These are phyloP conservation scores for Meyerozyma elateridarum DNA, from an alignment of 1,139 yeast species.

Conservation along the genomic window DNA sequence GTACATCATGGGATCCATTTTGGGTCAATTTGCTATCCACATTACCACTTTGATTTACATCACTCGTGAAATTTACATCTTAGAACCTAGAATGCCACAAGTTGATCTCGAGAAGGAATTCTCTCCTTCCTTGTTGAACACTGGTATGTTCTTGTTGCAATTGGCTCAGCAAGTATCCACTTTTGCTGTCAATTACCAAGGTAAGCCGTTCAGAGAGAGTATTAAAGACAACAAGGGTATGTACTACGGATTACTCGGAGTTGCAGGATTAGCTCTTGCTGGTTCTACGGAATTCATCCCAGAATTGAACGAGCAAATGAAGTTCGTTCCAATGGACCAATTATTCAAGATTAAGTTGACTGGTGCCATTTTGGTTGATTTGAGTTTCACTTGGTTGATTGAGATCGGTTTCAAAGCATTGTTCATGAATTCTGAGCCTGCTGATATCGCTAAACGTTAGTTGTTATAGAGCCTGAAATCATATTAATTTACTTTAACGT, in stretches of 20 bases:
- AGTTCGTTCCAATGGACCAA: conserved; percentile 79
- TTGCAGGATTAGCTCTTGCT: conserved; percentile 79
- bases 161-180: conserved; percentile 96
- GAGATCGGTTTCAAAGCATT: conserved; percentile 74
- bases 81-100: conserved; percentile 89
- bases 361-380: conserved; percentile 66
- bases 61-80: conserved; percentile 72
- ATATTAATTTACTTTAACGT: conserved; percentile 4
- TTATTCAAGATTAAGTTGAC: conserved; percentile 79
- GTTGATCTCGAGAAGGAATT: conserved; percentile 88
- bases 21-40: conserved; percentile 95
- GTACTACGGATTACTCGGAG: conserved; percentile 94
- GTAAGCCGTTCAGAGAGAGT: conserved; percentile 93
- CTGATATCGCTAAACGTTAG: conserved; percentile 73
- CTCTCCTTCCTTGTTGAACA: conserved; percentile 83
- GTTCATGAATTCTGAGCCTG: conserved; percentile 88
- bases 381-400: conserved; percentile 72
- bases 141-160: conserved; percentile 92
- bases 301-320: conserved; percentile 86
- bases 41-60: conserved; percentile 77
- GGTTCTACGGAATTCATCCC: conserved; percentile 96
- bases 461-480: conserved; percentile 3
- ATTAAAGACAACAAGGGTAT: conserved; percentile 89
- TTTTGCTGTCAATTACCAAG: conserved; percentile 96
- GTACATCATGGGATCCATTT: conserved; percentile 94